Base-by-base conservation (phyloP, 2,329 filamentous ascomycete species). In the Rhynchosporium agropyri region DNA sequence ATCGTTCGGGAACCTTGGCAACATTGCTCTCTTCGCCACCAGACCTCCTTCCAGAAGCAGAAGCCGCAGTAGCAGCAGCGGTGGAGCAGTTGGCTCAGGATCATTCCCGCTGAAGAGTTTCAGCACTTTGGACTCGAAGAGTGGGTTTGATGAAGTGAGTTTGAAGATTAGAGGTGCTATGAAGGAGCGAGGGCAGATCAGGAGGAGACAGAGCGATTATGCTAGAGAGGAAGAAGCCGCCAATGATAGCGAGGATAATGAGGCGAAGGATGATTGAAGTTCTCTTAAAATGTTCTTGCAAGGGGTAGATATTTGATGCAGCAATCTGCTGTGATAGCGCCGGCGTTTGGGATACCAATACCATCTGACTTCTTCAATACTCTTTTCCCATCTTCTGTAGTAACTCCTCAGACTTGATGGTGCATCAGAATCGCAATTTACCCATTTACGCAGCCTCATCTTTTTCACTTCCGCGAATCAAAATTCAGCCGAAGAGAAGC, bases 1-100 rank as follows among this genome's bases (percentile, higher is more conserved):
- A 77, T 95, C 91, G 0, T 97, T 97, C 79, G 89, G 89, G 76
- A 94, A 98, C 75, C 89, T 98, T 67, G 89, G 91, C 12, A 87
- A 85, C 55, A 89, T 97, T 68, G 91, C 90, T 65, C 89, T 99
- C 77, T 99, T 98, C 78, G 92, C 93, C 2, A 95, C 91, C 15
- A 84, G 91, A 36, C 92, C 93, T 4, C 84, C 89, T n/a, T 96
- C 90, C 58, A 87, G 92, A n/a, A 88, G 84, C 58, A 84, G 87
- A 62, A 88, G 84, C 68, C 83, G 89, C 31, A 90, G 87, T 70
- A 83, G 89, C 75, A 91, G 87, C 65, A 84, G 83, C 65, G 85
- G 86, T 46, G 85, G 85, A 31, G 82, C 84, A 0, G 80, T 86
- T 61, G 84, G 86, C 3, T 83, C 82, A 20, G 79, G 79, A 3